Evolutionary conservation across 768 basidiomycete species (phyloP).

Genomic region (Pleurotus salmoneostramineus): DNA sequence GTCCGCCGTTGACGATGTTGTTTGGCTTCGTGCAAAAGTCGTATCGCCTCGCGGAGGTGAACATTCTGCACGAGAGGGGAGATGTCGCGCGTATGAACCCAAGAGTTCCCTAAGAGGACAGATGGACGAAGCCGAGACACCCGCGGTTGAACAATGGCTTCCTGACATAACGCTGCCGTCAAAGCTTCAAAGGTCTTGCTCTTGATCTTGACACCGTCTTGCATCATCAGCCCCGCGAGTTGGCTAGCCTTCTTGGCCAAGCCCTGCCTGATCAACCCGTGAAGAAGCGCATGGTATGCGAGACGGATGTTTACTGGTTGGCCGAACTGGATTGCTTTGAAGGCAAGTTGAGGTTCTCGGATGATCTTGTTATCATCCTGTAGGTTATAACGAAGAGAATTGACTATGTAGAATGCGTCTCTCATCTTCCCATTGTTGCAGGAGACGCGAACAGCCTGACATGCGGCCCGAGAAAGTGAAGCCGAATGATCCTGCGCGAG

Average conservation of each 20-base stretch:
- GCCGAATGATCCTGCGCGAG: conserved; percentile 10
- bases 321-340: conserved; percentile 42
- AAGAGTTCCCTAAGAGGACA: not conserved
- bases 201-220: conserved; percentile 46
- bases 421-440: conserved; percentile 35
- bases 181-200: conserved; percentile 43
- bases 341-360: conserved; percentile 20
- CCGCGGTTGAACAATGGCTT: conserved; percentile 13
- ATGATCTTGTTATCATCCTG: conserved; percentile 10
- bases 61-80: conserved; percentile 33
- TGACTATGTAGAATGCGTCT: conserved; percentile 55
- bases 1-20: conserved; percentile 51
- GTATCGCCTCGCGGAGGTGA: conserved; percentile 45
- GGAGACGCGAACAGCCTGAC: conserved; percentile 47
- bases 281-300: conserved; percentile 60
- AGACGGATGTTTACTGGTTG: conserved; percentile 53
- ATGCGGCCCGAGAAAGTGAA: conserved; percentile 22
- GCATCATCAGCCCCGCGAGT: conserved; percentile 50
- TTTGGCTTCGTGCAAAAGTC: conserved; percentile 50
- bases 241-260: conserved; percentile 41
- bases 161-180: conserved; percentile 3
- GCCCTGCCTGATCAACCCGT: conserved; percentile 55
- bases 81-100: conserved; percentile 18
- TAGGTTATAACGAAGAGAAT: conserved; percentile 47
- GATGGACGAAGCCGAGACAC: conserved; percentile 14